Evolutionary conservation across 257 asterid genomes (phyloP), one percentile per base, ranked within the genome.

Genomic region (Datura wrightii): DNA sequence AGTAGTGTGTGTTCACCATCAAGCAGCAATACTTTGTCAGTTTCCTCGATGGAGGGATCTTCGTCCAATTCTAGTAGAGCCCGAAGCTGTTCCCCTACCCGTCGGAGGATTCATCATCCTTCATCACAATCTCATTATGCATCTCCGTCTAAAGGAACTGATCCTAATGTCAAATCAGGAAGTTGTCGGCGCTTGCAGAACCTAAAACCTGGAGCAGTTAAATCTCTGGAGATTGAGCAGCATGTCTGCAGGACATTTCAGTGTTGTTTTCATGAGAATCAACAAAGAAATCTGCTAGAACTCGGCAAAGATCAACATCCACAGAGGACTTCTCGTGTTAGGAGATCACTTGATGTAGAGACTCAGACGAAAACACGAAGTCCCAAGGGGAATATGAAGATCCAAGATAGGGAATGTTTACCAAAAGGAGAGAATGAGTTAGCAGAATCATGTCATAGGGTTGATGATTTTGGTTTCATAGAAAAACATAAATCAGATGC

Each of bases 61-160:
- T 86, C 94, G 10, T 89, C 90, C 31, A 86, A 82, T 86, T 89
- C 84, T 81, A 82, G 88, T 86, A 79, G 87, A 39, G 86, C 78
- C 41, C 71, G 65, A 46, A 88, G 87, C 80, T 85, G 82, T 82
- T 82, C 89, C 74, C 88, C 87, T 71, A 84, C 87, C 8, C 86
- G 70, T 24, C 85, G 71, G 80, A 72, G 72, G 83, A 78, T 69
- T 85, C 80, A 54, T 59, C 83, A 46, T 46, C 88, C 84, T 65
- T 82, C 86, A 54, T 80, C 69, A 46, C 83, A 82, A 62, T 84
- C 85, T 80, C 76, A 83, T 85, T 71, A 79, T 85, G 82, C 83
- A 79, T 86, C 88, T 36, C 88, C 91, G 3, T 79, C 83, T 84
- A 84, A 67, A 83, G 85, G 71, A 14, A 52, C 72, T 82, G 24